A percentile compares a stretch with the other conserved stretches of the same genome.
Conservation (phyloP, 2,329 filamentous ascomycete species). For the Beauveria sp. region DNA sequence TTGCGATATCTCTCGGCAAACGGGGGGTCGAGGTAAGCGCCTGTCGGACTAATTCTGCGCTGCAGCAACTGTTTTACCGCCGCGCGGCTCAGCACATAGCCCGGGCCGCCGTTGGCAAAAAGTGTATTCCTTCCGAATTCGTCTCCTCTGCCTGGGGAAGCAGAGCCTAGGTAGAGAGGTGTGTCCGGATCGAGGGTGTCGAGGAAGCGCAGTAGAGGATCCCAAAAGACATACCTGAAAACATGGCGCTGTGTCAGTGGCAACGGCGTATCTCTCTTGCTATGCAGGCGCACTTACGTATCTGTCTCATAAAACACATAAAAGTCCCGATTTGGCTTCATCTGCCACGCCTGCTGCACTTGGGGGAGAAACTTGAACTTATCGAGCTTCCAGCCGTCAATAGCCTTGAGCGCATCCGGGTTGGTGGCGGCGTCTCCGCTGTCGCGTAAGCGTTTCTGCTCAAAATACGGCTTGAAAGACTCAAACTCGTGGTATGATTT, state of each 20-base stretch:
- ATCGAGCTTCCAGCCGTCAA: slow-evolving; percentile 44
- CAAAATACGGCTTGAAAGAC: slow-evolving; percentile 33
- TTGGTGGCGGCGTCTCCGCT: slow-evolving; percentile 25
- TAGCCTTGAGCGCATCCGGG: slow-evolving; percentile 22
- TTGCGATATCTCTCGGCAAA: slow-evolving; percentile 4
- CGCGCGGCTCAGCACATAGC: slow-evolving; percentile 14
- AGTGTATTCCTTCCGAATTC: background rate
- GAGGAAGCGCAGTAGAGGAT: slow-evolving; percentile 14
- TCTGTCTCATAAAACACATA: slow-evolving; percentile 51
- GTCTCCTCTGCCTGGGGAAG: slow-evolving; percentile 2
- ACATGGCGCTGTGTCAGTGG: background rate
- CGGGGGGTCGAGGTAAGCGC: slow-evolving; percentile 7
- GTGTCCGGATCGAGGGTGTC: slow-evolving; percentile 9
- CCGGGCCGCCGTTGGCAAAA: slow-evolving; percentile 15
- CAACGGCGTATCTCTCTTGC: background rate
- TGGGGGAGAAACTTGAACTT: slow-evolving; percentile 52
- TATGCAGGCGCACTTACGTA: slow-evolving; percentile 30
- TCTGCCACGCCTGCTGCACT: slow-evolving; percentile 41
- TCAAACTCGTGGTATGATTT: slow-evolving; percentile 25
- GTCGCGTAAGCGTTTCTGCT: slow-evolving; percentile 27
- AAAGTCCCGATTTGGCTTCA: slow-evolving; percentile 41
- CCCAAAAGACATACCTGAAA: slow-evolving; percentile 14
- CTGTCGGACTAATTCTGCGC: background rate
- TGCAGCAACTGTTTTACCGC: slow-evolving; percentile 13
- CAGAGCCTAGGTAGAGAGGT: slow-evolving; percentile 5